These are phyloP conservation scores for Leptographium lundbergii DNA, from an alignment of 2,329 filamentous ascomycete genomes.

Conservation along the genomic window DNA sequence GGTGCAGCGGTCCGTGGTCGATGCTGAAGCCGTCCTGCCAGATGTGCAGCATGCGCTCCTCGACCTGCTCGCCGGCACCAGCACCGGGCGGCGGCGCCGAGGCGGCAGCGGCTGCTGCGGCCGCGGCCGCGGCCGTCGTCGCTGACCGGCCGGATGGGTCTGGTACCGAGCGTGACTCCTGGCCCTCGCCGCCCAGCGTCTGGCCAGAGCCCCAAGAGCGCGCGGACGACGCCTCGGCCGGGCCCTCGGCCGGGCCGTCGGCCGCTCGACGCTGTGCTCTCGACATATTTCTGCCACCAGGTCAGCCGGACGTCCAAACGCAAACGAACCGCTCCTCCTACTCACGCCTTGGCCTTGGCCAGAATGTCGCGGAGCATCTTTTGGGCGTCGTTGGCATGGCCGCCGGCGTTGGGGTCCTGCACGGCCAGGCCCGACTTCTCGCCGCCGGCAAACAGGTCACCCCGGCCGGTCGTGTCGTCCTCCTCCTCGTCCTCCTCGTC, in stretches of 20 bases:
- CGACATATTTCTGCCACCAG: background rate
- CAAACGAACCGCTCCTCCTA: too few species aligned
- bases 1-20: slow-evolving; percentile 64
- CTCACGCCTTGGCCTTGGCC: slow-evolving; percentile 49
- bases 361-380: slow-evolving; percentile 51
- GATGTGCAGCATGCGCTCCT: slow-evolving; percentile 60
- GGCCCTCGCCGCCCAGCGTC: slow-evolving; percentile 67
- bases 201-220: slow-evolving; percentile 59
- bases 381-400: slow-evolving; percentile 32
- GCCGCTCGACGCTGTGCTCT: too few species aligned
- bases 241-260: slow-evolving; percentile 28
- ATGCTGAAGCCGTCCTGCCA: slow-evolving; percentile 81
- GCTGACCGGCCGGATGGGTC: slow-evolving; percentile 33
- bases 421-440: slow-evolving; percentile 68
- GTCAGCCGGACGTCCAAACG: background rate
- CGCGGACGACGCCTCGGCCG: slow-evolving; percentile 28
- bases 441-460: slow-evolving; percentile 70
- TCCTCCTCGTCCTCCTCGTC: slow-evolving; percentile 43
- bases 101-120: slow-evolving; percentile 5
- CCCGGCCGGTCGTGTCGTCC: slow-evolving; percentile 43
- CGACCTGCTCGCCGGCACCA: slow-evolving; percentile 27
- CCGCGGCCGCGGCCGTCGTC: slow-evolving; percentile 7
- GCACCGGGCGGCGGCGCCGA: slow-evolving; percentile 16
- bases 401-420: slow-evolving; percentile 38
- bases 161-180: slow-evolving; percentile 54